Conservation (phyloP, 148 eudicot species). For the Drosera capensis region DNA sequence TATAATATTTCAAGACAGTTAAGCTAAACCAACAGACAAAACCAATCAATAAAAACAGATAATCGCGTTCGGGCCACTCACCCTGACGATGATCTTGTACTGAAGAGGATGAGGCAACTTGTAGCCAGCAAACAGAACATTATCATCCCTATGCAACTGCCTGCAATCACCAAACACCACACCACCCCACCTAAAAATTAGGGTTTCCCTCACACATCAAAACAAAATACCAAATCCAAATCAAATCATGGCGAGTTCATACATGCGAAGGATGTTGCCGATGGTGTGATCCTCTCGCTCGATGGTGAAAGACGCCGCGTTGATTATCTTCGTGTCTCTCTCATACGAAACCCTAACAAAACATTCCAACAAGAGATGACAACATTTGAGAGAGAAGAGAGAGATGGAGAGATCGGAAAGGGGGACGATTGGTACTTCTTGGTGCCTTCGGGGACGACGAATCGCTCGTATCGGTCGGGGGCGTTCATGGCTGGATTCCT, state of each 20-base stretch:
- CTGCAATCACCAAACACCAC: conserved; percentile 20
- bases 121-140: conserved; percentile 91
- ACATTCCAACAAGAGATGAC: background rate
- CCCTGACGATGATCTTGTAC: conserved; percentile 91
- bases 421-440: conserved; percentile 31
- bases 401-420: background rate
- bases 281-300: conserved; percentile 94
- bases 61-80: conserved; percentile 15
- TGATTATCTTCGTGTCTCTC: conserved; percentile 90
- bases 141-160: conserved; percentile 88
- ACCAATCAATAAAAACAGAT: no score
- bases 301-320: conserved; percentile 88
- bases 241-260: no score
- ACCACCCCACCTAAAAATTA: no score
- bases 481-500: conserved; percentile 54
- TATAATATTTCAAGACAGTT: no score
- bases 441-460: conserved; percentile 95
- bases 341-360: conserved; percentile 81
- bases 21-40: background rate
- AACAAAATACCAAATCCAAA: no score
- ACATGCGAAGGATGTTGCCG: conserved; percentile 96
- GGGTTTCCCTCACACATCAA: no score
- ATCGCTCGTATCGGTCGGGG: conserved; percentile 95
- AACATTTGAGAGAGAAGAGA: background rate
- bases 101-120: conserved; percentile 98